Percentiles rank a stretch among this genome's conserved stretches.
phyloP scores from a whole-genome alignment of 176 grass and related monocot genomes.

The Elaeis guineensis region DNA sequence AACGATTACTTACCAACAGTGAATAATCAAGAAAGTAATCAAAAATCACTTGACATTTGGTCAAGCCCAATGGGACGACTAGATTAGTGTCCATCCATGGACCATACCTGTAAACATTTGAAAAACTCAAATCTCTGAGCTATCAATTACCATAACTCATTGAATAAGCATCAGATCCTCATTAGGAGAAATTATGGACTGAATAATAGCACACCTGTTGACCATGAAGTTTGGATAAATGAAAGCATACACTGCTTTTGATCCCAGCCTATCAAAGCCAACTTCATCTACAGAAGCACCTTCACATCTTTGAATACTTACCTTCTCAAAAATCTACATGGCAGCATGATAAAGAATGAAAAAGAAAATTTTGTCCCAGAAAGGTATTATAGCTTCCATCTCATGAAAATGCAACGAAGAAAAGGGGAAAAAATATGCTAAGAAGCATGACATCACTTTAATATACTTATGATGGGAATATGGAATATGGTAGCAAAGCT shows the following conservation, averaged over 20 bases:
- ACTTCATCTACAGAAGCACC: slow-evolving; percentile 29
- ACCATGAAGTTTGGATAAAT: slow-evolving; percentile 98
- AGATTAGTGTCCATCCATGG: slow-evolving; percentile 99
- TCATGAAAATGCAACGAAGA: too few relatives aligned
- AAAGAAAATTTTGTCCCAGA: slow-evolving; percentile 11
- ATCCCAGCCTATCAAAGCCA: slow-evolving; percentile 53
- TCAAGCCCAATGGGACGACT: slow-evolving; percentile 58
- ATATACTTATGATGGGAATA: too few relatives aligned
- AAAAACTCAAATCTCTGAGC: neutral
- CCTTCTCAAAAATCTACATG: slow-evolving; percentile 69
- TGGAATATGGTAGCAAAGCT: too few relatives aligned
- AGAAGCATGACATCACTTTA: too few relatives aligned
- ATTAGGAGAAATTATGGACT: too few relatives aligned
- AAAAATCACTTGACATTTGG: slow-evolving; percentile 81
- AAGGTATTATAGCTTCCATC: neutral
- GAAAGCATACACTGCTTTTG: slow-evolving; percentile 84
- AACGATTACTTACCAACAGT: slow-evolving; percentile 35
- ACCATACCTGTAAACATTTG: slow-evolving; percentile 53
- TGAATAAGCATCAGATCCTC: too few relatives aligned
- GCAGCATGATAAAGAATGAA: slow-evolving; percentile 15
- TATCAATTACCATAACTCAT: too few relatives aligned
- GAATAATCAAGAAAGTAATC: slow-evolving; percentile 86
- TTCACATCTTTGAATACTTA: slow-evolving; percentile 88
- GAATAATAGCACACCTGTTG: slow-evolving; percentile 45
- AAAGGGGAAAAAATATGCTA: too few relatives aligned